Evolutionary conservation across 805 yeast species (phyloP), one percentile per base, ranked within the genome.

Genomic region (Ogataea pini): DNA sequence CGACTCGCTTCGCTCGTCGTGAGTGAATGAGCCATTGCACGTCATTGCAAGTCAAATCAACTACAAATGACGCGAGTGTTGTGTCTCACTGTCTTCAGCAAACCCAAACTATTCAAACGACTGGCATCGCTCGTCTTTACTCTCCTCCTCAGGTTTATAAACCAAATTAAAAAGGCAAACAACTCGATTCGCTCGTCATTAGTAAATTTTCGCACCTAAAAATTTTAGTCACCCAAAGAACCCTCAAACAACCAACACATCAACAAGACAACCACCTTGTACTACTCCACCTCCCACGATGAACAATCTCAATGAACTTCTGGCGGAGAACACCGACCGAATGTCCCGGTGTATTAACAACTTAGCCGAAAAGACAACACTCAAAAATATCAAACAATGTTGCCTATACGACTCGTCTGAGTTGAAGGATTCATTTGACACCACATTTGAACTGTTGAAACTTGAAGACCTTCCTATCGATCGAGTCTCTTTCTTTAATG

Each of bases 401-500:
- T 44, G 51, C 3, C 4, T 43, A 9, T 49, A 28, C 34, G 46
- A 48, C 7, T 27, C 43, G 0, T 44, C 44, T 1, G 33, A 20
- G 1, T 14, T 49, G 7, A 22, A 22, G 7, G 10, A 16, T 3
- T 19, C n/a, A 6, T 40, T 44, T 18, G 48, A 49, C 22, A 10
- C 37, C 19, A 7, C 39, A n/a, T 38, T 54, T 18, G 48, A 46
- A 2, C 40, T 18, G 7, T 25, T 51, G 24, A 13, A 24, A 3
- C 36, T 54, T n/a, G 57, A 54, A 19, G 33, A 42, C 12, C 42
- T 49, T 10, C 50, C 51, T 4, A 28, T 46, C 18, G 55, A 52
- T 20, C 29, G 14, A 7, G 32, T 50, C 12, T 18, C 45, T 9
- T 48, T 52, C n/a, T 57, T 56, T 54, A 54, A 50, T 36, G 50